Evolutionary conservation across 108 stramenopile species (phyloP), one percentile per base, ranked within the genome.

Genomic region (Parmales sp.): DNA sequence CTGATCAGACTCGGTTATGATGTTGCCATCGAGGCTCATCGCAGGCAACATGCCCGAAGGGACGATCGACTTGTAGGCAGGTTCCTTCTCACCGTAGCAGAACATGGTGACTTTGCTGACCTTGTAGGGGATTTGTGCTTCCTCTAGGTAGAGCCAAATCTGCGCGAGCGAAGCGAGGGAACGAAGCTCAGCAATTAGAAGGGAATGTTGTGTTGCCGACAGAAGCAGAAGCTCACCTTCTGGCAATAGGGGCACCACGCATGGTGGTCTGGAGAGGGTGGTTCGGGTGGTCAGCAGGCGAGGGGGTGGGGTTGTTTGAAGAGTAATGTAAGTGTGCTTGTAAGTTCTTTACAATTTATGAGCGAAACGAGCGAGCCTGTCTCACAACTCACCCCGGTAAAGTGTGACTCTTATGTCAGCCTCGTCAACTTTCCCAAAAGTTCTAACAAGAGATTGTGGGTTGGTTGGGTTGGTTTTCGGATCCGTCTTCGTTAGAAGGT

Each of bases 221-320:
- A 8, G 7, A 43, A 43, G 11, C 41, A 60, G 54, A 60, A 51
- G 67, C 67, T 54, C 39, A 51, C 73, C 48, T 80, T 80, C 45
- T 80, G 73, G 51, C 79, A 80, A 71, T 80, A 80, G 28, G 79
- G 79, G 37, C 79, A 80, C 79, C 79, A 80, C 11, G 65, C 72
- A 11, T 73, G 69, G 20, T 63, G 63, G 65, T 77, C 78, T n/a
- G n/a, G n/a, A n/a, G n/a, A n/a, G n/a, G n/a, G n/a, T n/a, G n/a
- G n/a, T n/a, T n/a, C n/a, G n/a, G n/a, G n/a, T n/a, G n/a, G n/a
- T n/a, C n/a, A n/a, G n/a, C n/a, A n/a, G n/a, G n/a, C n/a, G n/a
- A n/a, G n/a, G n/a, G n/a, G n/a, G n/a, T n/a, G n/a, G n/a, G n/a
- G n/a, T n/a, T n/a, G n/a, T n/a, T n/a, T n/a, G n/a, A n/a, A n/a